phyloP scores from a whole-genome alignment of 768 basidiomycete genomes.

The Xerocomus brunneocitrinus region DNA sequence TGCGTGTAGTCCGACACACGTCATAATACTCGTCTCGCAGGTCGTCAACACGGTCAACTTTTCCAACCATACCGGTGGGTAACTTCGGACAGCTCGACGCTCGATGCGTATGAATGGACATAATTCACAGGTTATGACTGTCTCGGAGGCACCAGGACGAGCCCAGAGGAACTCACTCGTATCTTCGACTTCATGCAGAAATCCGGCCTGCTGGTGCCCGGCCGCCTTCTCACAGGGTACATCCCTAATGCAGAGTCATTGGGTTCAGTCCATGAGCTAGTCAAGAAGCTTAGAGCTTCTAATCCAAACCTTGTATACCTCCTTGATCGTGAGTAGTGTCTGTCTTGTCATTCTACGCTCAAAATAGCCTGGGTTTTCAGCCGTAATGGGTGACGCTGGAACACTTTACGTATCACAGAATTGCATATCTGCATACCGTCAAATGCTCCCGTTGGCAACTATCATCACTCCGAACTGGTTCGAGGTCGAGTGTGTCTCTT shows the following conservation, averaged over 20 bases:
- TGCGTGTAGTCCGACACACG: neutral
- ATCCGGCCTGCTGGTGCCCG: constrained; percentile 70
- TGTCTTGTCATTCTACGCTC: neutral
- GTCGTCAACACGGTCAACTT: constrained; percentile 91
- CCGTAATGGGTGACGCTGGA: constrained; percentile 93
- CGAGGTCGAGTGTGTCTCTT: constrained; percentile 76
- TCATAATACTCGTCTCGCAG: constrained; percentile 32
- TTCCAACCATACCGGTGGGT: constrained; percentile 85
- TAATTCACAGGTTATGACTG: constrained; percentile 67
- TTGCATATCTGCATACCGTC: constrained; percentile 82
- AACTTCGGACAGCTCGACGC: neutral
- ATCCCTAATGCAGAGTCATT: constrained; percentile 82
- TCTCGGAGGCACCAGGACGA: constrained; percentile 74
- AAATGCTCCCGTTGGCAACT: constrained; percentile 75
- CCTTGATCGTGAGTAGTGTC: constrained; percentile 71
- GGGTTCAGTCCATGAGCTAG: constrained; percentile 57
- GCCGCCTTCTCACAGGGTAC: constrained; percentile 85
- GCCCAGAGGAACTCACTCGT: constrained; percentile 65
- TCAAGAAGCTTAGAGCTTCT: constrained; percentile 51
- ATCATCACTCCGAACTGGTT: constrained; percentile 99
- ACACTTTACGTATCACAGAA: constrained; percentile 82
- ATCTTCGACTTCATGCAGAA: constrained; percentile 71
- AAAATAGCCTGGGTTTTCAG: constrained; percentile 35
- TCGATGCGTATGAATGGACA: neutral
- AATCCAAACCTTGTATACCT: constrained; percentile 73